Conservation (phyloP, 495 filamentous ascomycete species). For the Parachaetomium inaequale region DNA sequence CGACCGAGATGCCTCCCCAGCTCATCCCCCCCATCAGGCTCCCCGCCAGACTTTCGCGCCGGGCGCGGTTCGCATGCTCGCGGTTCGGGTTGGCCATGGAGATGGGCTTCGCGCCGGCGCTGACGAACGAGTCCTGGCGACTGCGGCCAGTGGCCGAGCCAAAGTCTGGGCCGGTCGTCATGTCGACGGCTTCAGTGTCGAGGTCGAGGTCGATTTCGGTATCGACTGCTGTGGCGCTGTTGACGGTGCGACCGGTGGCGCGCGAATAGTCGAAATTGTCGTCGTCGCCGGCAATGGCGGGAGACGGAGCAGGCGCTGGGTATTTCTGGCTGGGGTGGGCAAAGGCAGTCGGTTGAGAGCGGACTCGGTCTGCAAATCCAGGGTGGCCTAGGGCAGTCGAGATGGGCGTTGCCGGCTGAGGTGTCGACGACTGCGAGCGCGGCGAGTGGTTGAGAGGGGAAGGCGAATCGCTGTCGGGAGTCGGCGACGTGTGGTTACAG, state of each 20-base stretch:
- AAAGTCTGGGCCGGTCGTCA: slow-evolving; percentile 59
- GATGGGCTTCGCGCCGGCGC: slow-evolving; percentile 79
- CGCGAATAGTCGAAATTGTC: slow-evolving; percentile 32
- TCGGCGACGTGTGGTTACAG: slow-evolving; percentile 34
- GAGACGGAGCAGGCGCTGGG: slow-evolving; percentile 25
- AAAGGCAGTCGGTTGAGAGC: slow-evolving; percentile 37
- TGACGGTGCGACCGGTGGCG: slow-evolving; percentile 35
- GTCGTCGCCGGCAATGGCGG: slow-evolving; percentile 19
- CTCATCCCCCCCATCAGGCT: slow-evolving; percentile 94
- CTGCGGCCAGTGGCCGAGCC: slow-evolving; percentile 52
- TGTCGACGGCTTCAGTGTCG: slow-evolving; percentile 45
- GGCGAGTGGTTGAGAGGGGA: slow-evolving; percentile 33
- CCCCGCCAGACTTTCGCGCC: slow-evolving; percentile 80
- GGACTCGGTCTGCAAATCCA: slow-evolving; percentile 25
- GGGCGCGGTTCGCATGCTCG: slow-evolving; percentile 58
- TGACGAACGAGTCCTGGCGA: slow-evolving; percentile 73
- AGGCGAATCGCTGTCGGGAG: slow-evolving; percentile 30
- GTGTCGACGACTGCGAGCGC: slow-evolving; percentile 35
- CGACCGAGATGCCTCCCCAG: slow-evolving; percentile 94
- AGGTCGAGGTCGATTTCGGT: neutral
- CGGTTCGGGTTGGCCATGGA: slow-evolving; percentile 73
- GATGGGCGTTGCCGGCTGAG: slow-evolving; percentile 41
- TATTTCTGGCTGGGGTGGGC: slow-evolving; percentile 15
- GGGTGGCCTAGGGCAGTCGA: slow-evolving; percentile 38
- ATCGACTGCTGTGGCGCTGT: slow-evolving; percentile 7